Evolutionary conservation across 2,329 filamentous ascomycete genomes (phyloP), one percentile per base, ranked within the genome.

Genomic region (Sphaceloma murrayae): DNA sequence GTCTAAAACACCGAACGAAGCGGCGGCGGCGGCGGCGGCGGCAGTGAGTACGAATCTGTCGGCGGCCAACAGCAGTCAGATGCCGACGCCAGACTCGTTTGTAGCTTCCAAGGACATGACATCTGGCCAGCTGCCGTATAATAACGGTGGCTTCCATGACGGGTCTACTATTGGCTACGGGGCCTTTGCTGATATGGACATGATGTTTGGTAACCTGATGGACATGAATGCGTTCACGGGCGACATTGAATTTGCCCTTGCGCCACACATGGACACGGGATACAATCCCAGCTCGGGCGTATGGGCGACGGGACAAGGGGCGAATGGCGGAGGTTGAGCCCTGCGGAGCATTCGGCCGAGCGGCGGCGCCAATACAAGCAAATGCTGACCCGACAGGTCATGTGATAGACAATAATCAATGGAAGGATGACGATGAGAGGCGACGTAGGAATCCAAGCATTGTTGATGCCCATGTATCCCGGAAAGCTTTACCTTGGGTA

Each of bases 181-280:
- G 3, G 38, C 39, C 7, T 47, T 50, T 33, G 40, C 43, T 19
- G 46, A 48, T 14, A 50, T 50, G 46, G 48, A 50, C 16, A 40
- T 47, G 8, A 43, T 48, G 32, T 50, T 50, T 45, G 48, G 43
- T 13, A 47, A 46, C 14, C 42, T 50, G 26, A 29, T 50, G 43
- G 47, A 48, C 31, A 46, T 50, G 43, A 48, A 50, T 38, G 42
- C 42, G 5, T 45, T 45, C 13, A 45, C 42, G 1, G 42, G 42
- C 8, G 42, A 45, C 31, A 45, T 45, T 36, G 42, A 45, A 22
- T 45, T 45, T 29, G 42, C 42, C n/a, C 31, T 45, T 24, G 22
- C 31, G 17, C 42, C 42, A 5, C 24, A 45, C 24, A 22, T 45
- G 42, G 42, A 34, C 22, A 29, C 11, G 21, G 42, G 42, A 4